Percentiles rank a stretch among this genome's conserved stretches.
These are phyloP conservation scores for Conidiobolus incongruus DNA, from an alignment of 371 early-diverging fungal species.

Conservation along the genomic window DNA sequence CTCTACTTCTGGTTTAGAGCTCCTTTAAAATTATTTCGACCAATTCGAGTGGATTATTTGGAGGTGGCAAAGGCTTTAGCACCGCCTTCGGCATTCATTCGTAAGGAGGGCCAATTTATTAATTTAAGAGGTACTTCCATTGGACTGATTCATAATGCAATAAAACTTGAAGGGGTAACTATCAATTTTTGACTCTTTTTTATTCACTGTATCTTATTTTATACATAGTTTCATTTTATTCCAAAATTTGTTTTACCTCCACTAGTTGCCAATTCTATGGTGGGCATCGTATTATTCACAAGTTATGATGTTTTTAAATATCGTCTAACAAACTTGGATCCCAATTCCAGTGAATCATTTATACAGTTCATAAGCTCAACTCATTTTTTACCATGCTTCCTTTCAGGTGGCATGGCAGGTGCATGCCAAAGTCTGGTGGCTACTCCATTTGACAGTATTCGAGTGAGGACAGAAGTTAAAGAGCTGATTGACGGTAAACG, in stretches of 20 bases:
- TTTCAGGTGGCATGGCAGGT: constrained; percentile 44
- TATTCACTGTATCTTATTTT: too few species aligned
- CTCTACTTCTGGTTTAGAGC: constrained; percentile 52
- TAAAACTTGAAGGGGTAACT: constrained; percentile 32
- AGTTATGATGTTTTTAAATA: constrained; percentile 13
- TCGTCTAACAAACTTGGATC: background rate
- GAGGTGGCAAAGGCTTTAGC: constrained; percentile 49
- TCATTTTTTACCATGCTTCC: too few species aligned
- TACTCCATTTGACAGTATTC: constrained; percentile 46
- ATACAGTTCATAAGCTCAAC: too few species aligned
- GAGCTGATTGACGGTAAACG: constrained; percentile 51
- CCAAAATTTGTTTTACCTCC: constrained; percentile 52
- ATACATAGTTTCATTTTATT: too few species aligned
- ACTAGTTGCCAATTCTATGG: constrained; percentile 39
- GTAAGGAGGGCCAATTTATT: constrained; percentile 8
- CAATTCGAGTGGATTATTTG: constrained; percentile 52
- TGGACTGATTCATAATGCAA: constrained; percentile 46
- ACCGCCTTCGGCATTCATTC: constrained; percentile 16
- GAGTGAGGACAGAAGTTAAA: constrained; percentile 45
- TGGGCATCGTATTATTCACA: constrained; percentile 41
- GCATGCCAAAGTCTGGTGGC: constrained; percentile 50
- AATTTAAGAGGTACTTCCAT: constrained; percentile 20
- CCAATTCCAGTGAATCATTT: background rate
- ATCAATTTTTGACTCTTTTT: too few species aligned
- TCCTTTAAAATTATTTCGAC: constrained; percentile 55